Conservation (phyloP, 1,284 basidiomycete species). For the Quambalaria eucalypti region DNA sequence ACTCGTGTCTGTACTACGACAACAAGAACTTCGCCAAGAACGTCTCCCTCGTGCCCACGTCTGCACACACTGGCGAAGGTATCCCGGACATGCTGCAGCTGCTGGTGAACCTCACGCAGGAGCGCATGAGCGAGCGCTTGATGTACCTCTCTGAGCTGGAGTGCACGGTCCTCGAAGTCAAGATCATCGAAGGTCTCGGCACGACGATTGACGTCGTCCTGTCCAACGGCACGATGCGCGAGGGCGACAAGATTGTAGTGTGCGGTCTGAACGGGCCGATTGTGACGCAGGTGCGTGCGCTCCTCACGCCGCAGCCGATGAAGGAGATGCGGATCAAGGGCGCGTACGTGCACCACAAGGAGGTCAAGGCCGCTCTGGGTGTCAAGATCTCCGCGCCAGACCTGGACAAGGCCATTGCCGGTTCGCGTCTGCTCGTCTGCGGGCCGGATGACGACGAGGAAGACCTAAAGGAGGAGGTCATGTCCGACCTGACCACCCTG, state of each 20-base stretch:
- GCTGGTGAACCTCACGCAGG: constrained; percentile 91
- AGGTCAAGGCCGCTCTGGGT: constrained; percentile 93
- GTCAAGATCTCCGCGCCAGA: constrained; percentile 94
- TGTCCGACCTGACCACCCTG: constrained; percentile 86
- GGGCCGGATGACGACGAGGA: constrained; percentile 94
- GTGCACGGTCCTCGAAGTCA: constrained; percentile 98
- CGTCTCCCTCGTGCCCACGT: constrained; percentile 94
- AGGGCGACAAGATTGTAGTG: constrained; percentile 90
- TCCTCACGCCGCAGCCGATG: constrained; percentile 91
- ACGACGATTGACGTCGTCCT: constrained; percentile 97
- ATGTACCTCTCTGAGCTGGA: constrained; percentile 98
- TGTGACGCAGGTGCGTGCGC: constrained; percentile 83
- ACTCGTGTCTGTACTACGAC: constrained; percentile 89
- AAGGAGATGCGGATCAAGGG: constrained; percentile 96
- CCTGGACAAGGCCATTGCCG: constrained; percentile 97
- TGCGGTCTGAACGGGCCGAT: constrained; percentile 98
- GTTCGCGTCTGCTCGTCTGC: constrained; percentile 82
- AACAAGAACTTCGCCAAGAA: constrained; percentile 93
- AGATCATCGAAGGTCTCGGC: constrained; percentile 94
- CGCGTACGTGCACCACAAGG: constrained; percentile 92
- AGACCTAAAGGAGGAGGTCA: constrained; percentile 84
- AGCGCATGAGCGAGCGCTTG: constrained; percentile 90
- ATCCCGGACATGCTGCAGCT: constrained; percentile 99
- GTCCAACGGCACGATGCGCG: constrained; percentile 84
- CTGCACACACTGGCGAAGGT: constrained; percentile 95